Conservation (phyloP, 768 basidiomycete genomes). For the Psilocybe tampanensis region DNA sequence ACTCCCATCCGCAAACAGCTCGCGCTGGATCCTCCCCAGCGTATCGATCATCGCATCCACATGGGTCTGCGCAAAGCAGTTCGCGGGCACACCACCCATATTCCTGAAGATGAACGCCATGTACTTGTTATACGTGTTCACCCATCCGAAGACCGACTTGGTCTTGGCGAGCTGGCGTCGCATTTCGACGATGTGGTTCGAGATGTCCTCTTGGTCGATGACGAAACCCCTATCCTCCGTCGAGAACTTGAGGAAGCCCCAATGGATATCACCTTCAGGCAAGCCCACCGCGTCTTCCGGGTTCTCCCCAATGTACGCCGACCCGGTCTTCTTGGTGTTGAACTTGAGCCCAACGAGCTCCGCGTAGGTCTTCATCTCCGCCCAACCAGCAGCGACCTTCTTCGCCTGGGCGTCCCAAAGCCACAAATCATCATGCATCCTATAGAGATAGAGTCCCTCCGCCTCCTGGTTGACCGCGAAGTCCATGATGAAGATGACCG, state of each 20-base stretch:
- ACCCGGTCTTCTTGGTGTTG: constrained; percentile 45
- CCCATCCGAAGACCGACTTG: constrained; percentile 40
- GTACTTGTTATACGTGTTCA: constrained; percentile 42
- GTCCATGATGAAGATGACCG: constrained; percentile 46
- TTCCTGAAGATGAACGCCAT: constrained; percentile 39
- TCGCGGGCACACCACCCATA: constrained; percentile 35
- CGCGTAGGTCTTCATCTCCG: constrained; percentile 45
- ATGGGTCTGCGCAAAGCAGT: constrained; percentile 33
- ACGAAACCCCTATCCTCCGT: constrained; percentile 28
- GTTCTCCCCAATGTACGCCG: constrained; percentile 33
- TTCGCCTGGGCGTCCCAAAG: constrained; percentile 36
- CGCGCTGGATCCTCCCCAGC: constrained; percentile 33
- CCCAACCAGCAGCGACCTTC: constrained; percentile 40
- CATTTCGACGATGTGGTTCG: constrained; percentile 39
- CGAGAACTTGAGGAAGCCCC: constrained; percentile 44
- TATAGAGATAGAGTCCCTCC: constrained; percentile 42
- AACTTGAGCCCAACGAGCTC: constrained; percentile 41
- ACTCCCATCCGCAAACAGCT: constrained; percentile 26
- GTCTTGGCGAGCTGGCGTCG: constrained; percentile 37
- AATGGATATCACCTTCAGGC: constrained; percentile 37
- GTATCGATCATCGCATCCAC: constrained; percentile 33
- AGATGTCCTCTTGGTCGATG: constrained; percentile 38
- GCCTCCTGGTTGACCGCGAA: constrained; percentile 47
- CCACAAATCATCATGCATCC: constrained; percentile 52
- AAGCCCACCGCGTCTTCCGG: constrained; percentile 15